A percentile compares a stretch with the other conserved stretches of the same genome.
Evolutionary conservation across 805 yeast genomes (phyloP).

Genomic region (Tetrapisispora taiwanensis): DNA sequence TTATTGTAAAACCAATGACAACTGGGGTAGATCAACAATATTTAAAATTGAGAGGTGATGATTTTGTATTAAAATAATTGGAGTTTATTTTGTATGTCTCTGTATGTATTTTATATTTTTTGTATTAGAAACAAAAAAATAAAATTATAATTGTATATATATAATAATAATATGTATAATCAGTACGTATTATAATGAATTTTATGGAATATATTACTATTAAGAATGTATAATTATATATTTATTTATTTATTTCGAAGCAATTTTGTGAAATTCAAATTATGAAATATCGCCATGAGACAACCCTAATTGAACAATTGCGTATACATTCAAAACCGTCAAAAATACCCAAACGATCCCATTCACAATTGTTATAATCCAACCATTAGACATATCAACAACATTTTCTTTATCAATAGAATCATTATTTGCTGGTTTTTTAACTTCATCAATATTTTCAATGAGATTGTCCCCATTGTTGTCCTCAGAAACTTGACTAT

Average conservation of each 20-base stretch:
- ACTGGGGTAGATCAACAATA: conserved; percentile 93
- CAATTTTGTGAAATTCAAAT: not conserved
- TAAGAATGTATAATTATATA: not conserved
- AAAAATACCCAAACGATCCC: conserved; percentile 61
- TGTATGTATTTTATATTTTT: no score
- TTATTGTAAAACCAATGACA: conserved; percentile 63
- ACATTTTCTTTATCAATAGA: conserved; percentile 10
- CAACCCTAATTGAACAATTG: conserved; percentile 34
- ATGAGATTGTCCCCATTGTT: not conserved
- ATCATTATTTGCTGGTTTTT: conserved; percentile 4
- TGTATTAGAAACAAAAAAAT: no score
- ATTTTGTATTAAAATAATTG: conserved; percentile 57
- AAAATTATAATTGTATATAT: no score
- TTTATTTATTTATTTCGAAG: no score
- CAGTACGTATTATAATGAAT: no score
- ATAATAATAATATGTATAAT: no score
- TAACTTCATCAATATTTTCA: not conserved
- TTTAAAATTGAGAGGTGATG: conserved; percentile 76
- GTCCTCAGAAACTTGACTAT: no score
- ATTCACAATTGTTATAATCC: conserved; percentile 44
- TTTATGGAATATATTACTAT: no score
- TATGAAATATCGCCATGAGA: conserved; percentile 20
- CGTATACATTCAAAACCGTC: conserved; percentile 58
- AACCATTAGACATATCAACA: conserved; percentile 52
- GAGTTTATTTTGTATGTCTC: not conserved